These are phyloP conservation scores for Conoideocrella luteorostrata DNA, from an alignment of 2,329 filamentous ascomycete species.

Conservation along the genomic window DNA sequence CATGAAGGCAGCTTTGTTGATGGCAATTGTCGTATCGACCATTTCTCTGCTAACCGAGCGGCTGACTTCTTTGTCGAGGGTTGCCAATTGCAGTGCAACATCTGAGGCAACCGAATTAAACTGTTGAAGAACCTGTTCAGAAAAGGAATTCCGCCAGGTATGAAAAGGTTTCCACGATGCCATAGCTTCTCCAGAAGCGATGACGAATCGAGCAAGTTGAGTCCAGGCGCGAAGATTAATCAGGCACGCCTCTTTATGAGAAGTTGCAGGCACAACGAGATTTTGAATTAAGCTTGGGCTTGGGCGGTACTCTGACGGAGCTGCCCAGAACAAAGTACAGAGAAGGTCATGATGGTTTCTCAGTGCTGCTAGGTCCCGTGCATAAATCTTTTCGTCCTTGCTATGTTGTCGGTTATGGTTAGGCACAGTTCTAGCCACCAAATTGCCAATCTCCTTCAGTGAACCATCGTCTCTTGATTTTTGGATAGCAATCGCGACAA, in stretches of 20 bases:
- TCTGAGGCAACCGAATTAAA: conserved; percentile 50
- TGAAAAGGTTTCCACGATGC: conserved; percentile 40
- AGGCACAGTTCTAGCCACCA: conserved; percentile 55
- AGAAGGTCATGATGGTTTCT: conserved; percentile 65
- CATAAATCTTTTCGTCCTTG: conserved; percentile 54
- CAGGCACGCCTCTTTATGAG: conserved; percentile 60
- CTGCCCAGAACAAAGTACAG: conserved; percentile 59
- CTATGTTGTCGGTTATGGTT: conserved; percentile 60
- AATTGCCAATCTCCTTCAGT: conserved; percentile 52
- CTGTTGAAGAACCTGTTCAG: conserved; percentile 51
- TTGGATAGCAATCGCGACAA: conserved; percentile 51
- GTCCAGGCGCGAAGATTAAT: conserved; percentile 59
- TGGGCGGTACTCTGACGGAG: conserved; percentile 48
- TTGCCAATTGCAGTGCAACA: conserved; percentile 48
- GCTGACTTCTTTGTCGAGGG: conserved; percentile 40
- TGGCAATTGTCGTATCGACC: conserved; percentile 42
- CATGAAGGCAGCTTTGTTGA: conserved; percentile 46
- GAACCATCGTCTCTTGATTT: conserved; percentile 41
- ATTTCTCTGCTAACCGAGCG: conserved; percentile 36
- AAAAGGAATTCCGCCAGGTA: conserved; percentile 49
- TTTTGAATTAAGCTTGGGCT: conserved; percentile 49
- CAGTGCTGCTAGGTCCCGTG: conserved; percentile 56
- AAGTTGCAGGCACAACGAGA: conserved; percentile 51
- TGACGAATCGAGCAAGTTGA: conserved; percentile 53
- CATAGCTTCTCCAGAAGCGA: conserved; percentile 39